These are phyloP conservation scores for Nyctanthes arbortristis DNA, from an alignment of 257 asterid species.

Conservation along the genomic window DNA sequence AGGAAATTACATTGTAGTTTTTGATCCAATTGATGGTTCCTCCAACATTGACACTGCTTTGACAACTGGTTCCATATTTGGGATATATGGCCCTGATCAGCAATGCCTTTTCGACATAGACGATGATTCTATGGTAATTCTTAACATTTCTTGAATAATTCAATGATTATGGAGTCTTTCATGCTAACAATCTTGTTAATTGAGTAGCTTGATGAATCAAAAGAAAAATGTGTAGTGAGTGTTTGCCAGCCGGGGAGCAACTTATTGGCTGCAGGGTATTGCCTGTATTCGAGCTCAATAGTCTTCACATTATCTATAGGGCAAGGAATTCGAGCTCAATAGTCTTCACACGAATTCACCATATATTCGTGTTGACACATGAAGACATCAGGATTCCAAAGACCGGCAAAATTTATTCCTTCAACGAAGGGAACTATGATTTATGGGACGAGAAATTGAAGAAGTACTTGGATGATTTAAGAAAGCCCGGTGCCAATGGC, in stretches of 20 bases:
- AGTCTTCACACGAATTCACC: constrained; percentile 63
- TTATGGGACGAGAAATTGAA: constrained; percentile 67
- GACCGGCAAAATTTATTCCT: constrained; percentile 64
- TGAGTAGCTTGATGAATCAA: constrained; percentile 58
- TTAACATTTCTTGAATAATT: background rate
- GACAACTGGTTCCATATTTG: constrained; percentile 84
- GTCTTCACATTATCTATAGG: constrained; percentile 75
- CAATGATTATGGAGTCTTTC: background rate
- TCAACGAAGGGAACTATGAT: constrained; percentile 87
- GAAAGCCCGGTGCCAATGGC: constrained; percentile 68
- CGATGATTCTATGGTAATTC: constrained; percentile 57
- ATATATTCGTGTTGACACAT: constrained; percentile 66
- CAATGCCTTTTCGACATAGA: constrained; percentile 59
- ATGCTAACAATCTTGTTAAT: background rate
- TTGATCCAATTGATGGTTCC: constrained; percentile 89
- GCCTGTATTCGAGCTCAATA: constrained; percentile 76
- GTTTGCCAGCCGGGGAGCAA: constrained; percentile 94
- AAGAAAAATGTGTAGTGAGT: constrained; percentile 62
- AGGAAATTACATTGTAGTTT: constrained; percentile 83
- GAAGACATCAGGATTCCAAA: constrained; percentile 67
- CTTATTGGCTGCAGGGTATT: constrained; percentile 82
- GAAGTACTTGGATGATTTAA: constrained; percentile 68
- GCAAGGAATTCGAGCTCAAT: constrained; percentile 63
- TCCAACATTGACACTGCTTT: constrained; percentile 80
- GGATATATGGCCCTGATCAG: constrained; percentile 70